A percentile compares a stretch with the other conserved stretches of the same genome.
Evolutionary conservation across 2,329 filamentous ascomycete genomes (phyloP).

Genomic region (Ascochyta koolunga): DNA sequence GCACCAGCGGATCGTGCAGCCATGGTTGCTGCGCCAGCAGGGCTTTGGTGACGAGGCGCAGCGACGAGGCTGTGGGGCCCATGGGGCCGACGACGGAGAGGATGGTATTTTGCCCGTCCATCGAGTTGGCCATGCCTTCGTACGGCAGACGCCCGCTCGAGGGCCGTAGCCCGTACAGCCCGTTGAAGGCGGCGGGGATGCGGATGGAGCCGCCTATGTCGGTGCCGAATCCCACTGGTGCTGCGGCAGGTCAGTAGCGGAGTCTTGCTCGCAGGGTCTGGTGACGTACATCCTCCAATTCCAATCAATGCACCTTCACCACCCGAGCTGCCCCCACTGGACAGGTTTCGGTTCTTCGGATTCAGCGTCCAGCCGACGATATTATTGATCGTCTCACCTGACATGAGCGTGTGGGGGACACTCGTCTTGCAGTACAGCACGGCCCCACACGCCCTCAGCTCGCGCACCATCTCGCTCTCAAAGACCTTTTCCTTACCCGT

Average conservation of each 20-base stretch:
- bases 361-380: constrained; percentile 65
- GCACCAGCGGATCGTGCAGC: constrained; percentile 68
- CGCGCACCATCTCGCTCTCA: constrained; percentile 65
- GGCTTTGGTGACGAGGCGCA: constrained; percentile 63
- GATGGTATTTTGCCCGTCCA: constrained; percentile 68
- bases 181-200: constrained; percentile 65
- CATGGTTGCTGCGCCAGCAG: constrained; percentile 67
- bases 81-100: constrained; percentile 69
- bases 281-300: constrained; percentile 55
- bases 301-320: constrained; percentile 66
- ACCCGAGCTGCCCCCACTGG: constrained; percentile 63
- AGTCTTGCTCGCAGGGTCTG: background rate
- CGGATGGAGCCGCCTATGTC: constrained; percentile 64
- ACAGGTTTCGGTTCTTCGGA: constrained; percentile 61
- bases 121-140: constrained; percentile 61
- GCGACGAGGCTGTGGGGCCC: constrained; percentile 59
- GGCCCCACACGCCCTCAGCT: constrained; percentile 61
- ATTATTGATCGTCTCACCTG: constrained; percentile 65
- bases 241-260: constrained; percentile 17
- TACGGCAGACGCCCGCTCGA: constrained; percentile 58
- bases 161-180: constrained; percentile 61
- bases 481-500: constrained; percentile 59
- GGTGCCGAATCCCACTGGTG: constrained; percentile 62
- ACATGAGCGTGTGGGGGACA: constrained; percentile 64
- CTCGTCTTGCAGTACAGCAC: constrained; percentile 65